Evolutionary conservation across 2,329 filamentous ascomycete genomes (phyloP), one percentile per base, ranked within the genome.

Genomic region (Hortaea werneckii): DNA sequence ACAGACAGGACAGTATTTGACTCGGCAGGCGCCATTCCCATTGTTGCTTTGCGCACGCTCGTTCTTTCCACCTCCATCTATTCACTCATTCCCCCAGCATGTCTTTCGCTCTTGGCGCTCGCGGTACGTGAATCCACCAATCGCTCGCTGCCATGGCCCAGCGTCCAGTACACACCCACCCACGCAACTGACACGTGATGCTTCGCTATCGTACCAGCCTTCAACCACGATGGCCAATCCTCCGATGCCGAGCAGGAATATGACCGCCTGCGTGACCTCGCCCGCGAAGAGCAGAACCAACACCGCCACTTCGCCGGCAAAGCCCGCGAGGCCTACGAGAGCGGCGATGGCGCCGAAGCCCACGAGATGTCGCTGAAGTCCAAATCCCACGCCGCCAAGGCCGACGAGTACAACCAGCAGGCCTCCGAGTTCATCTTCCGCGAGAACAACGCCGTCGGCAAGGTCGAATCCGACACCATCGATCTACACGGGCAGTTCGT

Each of bases 401-500:
- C 94, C 79, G 87, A 94, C 54, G 74, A 83, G 49, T 94, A 88
- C 71, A 95, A 95, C 73, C 80, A 78, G 54, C 87, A 95, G 66
- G 92, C 92, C 1, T 87, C 86, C 49, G 86, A 95, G 48, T 94
- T 79, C 67, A 96, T 96, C 63, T 95, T 98, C 72, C 83, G 88
- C 37, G 87, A 90, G 69, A 95, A 95, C 72, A 96, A 96, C 64
- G 82, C 85, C 13, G 66, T 73, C 2, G 85, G 80, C 12, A 80
- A 83, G 50, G 83, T 94, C 7, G 76, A 79, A 11, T 73, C 73
- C 37, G 90, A 96, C 67, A 87, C 85, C 6, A 89, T 98, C 57
- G 92, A 98, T 68, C 74, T 98, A 41, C 92, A 98, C 65, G 92
- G 92, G 2, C 85, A 94, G 62, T 95, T 84, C 59, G 89, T 95